Conservation (phyloP, 441 rosid species). For the Cnidoscolus chayamansa region DNA sequence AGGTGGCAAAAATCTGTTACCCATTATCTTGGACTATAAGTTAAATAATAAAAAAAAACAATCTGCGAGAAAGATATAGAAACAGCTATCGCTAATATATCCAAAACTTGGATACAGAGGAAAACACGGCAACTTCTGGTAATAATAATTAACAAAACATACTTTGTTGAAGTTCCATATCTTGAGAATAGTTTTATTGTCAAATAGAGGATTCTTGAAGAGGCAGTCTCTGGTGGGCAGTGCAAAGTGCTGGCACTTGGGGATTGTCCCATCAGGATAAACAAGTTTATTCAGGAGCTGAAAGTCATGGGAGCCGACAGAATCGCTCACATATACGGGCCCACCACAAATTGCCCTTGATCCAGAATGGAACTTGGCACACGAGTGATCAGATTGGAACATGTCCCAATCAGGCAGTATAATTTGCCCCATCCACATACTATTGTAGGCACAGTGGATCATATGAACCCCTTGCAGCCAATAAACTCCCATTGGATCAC, state of each 20-base stretch:
- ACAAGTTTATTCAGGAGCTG: conserved; percentile 58
- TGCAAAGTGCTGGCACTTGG: conserved; percentile 62
- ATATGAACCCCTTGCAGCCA: conserved; percentile 84
- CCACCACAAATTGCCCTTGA: conserved; percentile 83
- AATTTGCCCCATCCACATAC: conserved; percentile 79
- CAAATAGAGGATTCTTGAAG: conserved; percentile 67
- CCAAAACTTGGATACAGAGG: background rate
- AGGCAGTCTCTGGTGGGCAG: conserved; percentile 75
- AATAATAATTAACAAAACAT: background rate
- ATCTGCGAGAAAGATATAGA: background rate
- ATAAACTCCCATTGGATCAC: conserved; percentile 72
- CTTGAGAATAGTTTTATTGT: conserved; percentile 59
- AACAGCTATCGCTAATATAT: background rate
- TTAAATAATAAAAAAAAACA: background rate
- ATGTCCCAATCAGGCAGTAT: conserved; percentile 89
- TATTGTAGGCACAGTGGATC: conserved; percentile 80
- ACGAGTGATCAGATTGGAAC: conserved; percentile 79
- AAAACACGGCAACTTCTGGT: background rate
- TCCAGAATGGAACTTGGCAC: conserved; percentile 78
- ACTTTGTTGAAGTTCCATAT: conserved; percentile 82
- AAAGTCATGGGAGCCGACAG: conserved; percentile 58
- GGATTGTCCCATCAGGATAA: conserved; percentile 65
- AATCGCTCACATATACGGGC: conserved; percentile 73
- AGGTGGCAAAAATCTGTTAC: background rate
- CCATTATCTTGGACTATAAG: background rate